phyloP scores from a whole-genome alignment of 257 asterid genomes.

The Cynanchum wilfordii region DNA sequence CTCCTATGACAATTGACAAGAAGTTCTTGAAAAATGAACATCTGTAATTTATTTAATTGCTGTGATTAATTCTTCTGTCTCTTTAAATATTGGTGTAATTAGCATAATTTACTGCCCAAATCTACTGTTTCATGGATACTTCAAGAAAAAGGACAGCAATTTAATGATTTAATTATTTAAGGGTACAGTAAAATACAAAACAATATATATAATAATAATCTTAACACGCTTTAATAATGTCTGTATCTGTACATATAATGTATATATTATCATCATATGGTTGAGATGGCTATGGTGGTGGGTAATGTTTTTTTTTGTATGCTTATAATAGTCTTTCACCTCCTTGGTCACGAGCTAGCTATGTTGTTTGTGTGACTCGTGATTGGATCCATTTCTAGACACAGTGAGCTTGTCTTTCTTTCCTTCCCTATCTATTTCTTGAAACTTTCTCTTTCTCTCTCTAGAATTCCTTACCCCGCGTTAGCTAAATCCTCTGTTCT shows the following conservation, averaged over 20 bases:
- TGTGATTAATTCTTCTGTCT: conserved; percentile 22
- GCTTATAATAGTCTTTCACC: not conserved
- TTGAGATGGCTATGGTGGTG: not conserved
- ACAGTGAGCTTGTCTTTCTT: conserved; percentile 8
- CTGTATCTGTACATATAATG: not conserved
- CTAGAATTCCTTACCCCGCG: conserved; percentile 28
- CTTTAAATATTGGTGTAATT: not conserved
- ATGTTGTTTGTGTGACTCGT: conserved; percentile 28
- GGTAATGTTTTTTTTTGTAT: too few species aligned
- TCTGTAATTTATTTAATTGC: conserved; percentile 14
- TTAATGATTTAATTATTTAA: not conserved
- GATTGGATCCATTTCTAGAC: conserved; percentile 37
- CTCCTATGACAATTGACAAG: not conserved
- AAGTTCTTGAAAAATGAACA: not conserved
- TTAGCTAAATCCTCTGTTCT: conserved; percentile 1
- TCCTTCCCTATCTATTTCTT: conserved; percentile 11
- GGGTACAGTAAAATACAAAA: not conserved
- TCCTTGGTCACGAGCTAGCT: conserved; percentile 40
- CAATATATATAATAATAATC: not conserved
- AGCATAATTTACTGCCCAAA: not conserved
- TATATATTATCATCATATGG: not conserved
- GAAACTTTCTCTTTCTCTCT: conserved; percentile 16
- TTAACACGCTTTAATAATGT: conserved; percentile 8
- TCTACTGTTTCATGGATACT: not conserved
- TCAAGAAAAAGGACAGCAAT: not conserved